A percentile compares a stretch with the other conserved stretches of the same genome.
phyloP scores from a whole-genome alignment of 2,329 filamentous ascomycete species.

The Alternaria tenuissima region DNA sequence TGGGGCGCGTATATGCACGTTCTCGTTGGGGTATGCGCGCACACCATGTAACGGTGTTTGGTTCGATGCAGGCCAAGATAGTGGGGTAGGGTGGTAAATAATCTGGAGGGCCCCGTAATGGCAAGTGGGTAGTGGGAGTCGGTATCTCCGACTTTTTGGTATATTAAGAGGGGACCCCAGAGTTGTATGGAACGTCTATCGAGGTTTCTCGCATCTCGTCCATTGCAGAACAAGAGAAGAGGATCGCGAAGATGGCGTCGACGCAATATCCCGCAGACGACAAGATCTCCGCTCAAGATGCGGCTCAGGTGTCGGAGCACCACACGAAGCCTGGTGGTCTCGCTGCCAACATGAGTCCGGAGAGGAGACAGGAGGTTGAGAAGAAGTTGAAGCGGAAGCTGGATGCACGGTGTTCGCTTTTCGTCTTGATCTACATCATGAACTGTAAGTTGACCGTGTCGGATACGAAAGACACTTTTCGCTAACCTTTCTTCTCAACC shows the following conservation, averaged over 20 bases:
- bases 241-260: slow-evolving; percentile 11
- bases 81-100: slow-evolving; percentile 14
- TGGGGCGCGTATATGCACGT: neutral
- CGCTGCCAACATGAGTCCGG: slow-evolving; percentile 40
- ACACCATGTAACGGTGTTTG: slow-evolving; percentile 13
- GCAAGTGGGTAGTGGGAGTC: neutral
- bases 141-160: neutral
- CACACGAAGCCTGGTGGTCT: slow-evolving; percentile 19
- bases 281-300: slow-evolving; percentile 13
- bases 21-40: neutral
- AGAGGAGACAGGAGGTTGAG: slow-evolving; percentile 42
- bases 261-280: slow-evolving; percentile 16
- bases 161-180: slow-evolving; percentile 12
- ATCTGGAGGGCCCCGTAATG: slow-evolving; percentile 8
- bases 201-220: neutral
- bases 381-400: slow-evolving; percentile 47
- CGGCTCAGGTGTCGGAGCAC: slow-evolving; percentile 14
- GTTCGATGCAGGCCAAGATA: slow-evolving; percentile 3
- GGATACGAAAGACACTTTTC: slow-evolving; percentile 16
- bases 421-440: slow-evolving; percentile 51
- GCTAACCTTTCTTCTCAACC: neutral
- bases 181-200: neutral
- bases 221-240: neutral
- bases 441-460: slow-evolving; percentile 27
- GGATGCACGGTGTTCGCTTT: slow-evolving; percentile 42